phyloP scores from a whole-genome alignment of 805 yeast genomes.

The Priceomyces fermenticarens region DNA sequence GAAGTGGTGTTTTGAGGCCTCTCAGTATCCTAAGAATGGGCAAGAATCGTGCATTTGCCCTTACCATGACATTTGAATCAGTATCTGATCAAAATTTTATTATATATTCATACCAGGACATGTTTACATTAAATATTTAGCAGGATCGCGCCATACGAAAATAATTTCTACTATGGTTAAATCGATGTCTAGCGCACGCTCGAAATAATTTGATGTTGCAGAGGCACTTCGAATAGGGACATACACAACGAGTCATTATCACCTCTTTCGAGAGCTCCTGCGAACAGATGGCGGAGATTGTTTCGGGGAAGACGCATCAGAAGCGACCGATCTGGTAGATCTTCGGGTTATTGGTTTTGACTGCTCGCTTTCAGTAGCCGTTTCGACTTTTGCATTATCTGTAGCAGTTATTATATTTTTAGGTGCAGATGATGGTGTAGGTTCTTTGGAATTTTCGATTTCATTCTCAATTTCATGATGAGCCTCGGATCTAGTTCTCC shows the following conservation, averaged over 20 bases:
- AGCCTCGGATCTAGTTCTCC: conserved; percentile 12
- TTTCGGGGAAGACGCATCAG: conserved; percentile 2
- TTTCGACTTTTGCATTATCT: conserved; percentile 6
- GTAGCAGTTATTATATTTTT: neutral
- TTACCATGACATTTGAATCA: too few species aligned
- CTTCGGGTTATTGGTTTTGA: conserved; percentile 9
- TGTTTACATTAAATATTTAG: too few species aligned
- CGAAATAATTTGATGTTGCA: too few species aligned
- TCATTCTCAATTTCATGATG: conserved; percentile 4
- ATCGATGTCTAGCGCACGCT: too few species aligned
- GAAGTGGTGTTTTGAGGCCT: too few species aligned
- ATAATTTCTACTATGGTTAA: too few species aligned
- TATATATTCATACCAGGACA: too few species aligned
- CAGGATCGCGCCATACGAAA: too few species aligned
- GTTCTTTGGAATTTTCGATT: neutral
- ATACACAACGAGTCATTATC: neutral
- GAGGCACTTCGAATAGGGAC: too few species aligned
- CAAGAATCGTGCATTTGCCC: too few species aligned
- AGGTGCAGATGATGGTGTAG: neutral
- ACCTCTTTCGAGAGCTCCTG: conserved; percentile 14
- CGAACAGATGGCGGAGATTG: conserved; percentile 7
- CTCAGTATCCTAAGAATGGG: too few species aligned
- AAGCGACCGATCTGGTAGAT: conserved; percentile 9
- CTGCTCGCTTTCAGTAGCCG: conserved; percentile 2
- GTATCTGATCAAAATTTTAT: too few species aligned